phyloP scores from a whole-genome alignment of 129 eudicot genomes.

The Saussurea involucrata region DNA sequence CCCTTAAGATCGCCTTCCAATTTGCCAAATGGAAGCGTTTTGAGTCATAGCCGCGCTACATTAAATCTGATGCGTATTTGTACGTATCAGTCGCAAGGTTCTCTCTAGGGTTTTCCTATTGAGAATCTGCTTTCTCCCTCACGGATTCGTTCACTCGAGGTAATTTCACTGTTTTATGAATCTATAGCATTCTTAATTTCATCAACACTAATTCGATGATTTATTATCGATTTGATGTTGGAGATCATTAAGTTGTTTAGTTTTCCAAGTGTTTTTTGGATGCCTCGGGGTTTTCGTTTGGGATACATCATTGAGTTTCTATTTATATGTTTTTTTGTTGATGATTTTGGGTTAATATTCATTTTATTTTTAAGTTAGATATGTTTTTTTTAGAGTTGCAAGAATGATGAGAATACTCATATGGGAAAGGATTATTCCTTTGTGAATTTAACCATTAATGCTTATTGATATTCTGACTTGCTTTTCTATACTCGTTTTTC shows the following conservation, averaged over 20 bases:
- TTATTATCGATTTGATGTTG: background rate
- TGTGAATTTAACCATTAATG: slow-evolving; percentile 35
- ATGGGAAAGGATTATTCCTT: slow-evolving; percentile 28
- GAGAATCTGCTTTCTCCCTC: slow-evolving; percentile 14
- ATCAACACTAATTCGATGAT: background rate
- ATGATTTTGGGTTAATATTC: background rate
- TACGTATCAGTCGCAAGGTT: slow-evolving; percentile 26
- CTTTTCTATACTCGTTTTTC: background rate
- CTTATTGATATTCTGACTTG: slow-evolving; percentile 69
- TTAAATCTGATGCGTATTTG: slow-evolving; percentile 16
- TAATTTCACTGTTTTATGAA: background rate
- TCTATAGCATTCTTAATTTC: background rate
- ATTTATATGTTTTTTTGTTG: background rate
- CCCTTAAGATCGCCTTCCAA: slow-evolving; percentile 86
- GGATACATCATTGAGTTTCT: background rate
- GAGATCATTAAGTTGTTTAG: slow-evolving; percentile 4
- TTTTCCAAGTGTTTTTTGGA: slow-evolving; percentile 5
- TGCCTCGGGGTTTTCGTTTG: slow-evolving; percentile 14
- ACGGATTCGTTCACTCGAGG: background rate
- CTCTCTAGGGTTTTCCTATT: slow-evolving; percentile 69
- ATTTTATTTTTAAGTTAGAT: background rate
- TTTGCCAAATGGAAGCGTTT: slow-evolving; percentile 83
- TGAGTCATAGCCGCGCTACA: slow-evolving; percentile 96
- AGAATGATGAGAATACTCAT: slow-evolving; percentile 29
- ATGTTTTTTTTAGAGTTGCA: background rate